Base-by-base conservation (phyloP, 805 yeast genomes). In the Barnettozyma pratensis region DNA sequence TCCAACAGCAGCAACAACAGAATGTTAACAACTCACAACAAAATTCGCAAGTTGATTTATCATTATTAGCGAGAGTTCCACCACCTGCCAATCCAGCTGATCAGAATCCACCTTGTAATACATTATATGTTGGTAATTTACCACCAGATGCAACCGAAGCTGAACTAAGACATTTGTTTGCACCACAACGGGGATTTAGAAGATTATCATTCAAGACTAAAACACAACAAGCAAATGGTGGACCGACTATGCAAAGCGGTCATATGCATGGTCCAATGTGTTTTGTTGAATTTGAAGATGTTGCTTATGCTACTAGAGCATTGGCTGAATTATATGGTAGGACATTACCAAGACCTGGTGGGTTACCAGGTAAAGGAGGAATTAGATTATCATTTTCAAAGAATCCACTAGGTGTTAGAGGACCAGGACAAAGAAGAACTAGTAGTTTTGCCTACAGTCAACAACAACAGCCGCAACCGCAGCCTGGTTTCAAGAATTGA, bases 41-140 rank as follows among this genome's bases (percentile, higher is more conserved):
- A 19, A 50, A 64, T 0, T 68, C 75, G 6, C 75, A 72, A 48
- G 72, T 77, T 70, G 94, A 86, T 62, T 71, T 86, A 53, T 83
- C 90, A 0, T 69, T 86, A 41, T 68, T 87, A 42, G 90, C 92
- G 0, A 70, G 89, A 54, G 90, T 87, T 31, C 95, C 94, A 11
- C 90, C 92, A 5, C 96, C 95, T 6, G 96, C 96, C 1, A 92
- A 92, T 61, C 99, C 99, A 6, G 98, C 99, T 2, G 99, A 94
- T 67, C 99, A 94, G 69, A 94, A 94, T 63, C 98, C 99, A 4
- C 99, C 99, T 7, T 94, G 99, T 70, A 94, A 94, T 66, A 94
- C 99, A 0, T 72, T 94, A 48, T 94, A 94, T 61, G 99, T 94
- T 42, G 99, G 99, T 19, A 94, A 94, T 65, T 75, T 94, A 60